These are phyloP conservation scores for Hypocreales sp. DNA, from an alignment of 2,329 filamentous ascomycete genomes.

Conservation along the genomic window DNA sequence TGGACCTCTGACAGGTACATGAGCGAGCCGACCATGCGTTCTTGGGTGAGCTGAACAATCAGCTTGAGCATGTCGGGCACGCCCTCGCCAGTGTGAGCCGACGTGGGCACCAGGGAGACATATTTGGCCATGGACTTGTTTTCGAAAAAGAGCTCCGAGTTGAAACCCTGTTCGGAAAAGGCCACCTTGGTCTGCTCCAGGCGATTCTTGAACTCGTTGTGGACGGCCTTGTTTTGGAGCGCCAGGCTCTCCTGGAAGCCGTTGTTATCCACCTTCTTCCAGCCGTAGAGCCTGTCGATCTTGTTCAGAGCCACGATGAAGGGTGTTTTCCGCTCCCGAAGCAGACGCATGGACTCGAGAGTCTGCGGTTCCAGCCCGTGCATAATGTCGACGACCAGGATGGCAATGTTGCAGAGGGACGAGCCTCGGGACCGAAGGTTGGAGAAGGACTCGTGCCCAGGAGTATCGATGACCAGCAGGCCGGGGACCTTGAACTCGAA, in stretches of 20 bases:
- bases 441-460: constrained; percentile 99
- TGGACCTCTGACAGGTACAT: constrained; percentile 99
- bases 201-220: constrained; percentile 86
- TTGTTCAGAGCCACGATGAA: constrained; percentile 99
- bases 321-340: constrained; percentile 86
- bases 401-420: constrained; percentile 97
- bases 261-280: constrained; percentile 98
- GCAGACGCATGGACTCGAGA: constrained; percentile 87
- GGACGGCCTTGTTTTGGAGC: constrained; percentile 81
- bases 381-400: constrained; percentile 98
- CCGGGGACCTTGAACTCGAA: constrained; percentile 98
- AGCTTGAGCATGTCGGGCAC: constrained; percentile 98
- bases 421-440: constrained; percentile 94
- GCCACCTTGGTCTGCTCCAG: constrained; percentile 84
- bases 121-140: constrained; percentile 94
- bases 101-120: constrained; percentile 94
- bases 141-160: constrained; percentile 90
- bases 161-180: constrained; percentile 94
- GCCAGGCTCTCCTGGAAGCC: constrained; percentile 87
- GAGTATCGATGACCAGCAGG: constrained; percentile 92
- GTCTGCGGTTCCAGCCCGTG: constrained; percentile 97
- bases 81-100: constrained; percentile 96
- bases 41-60: constrained; percentile 79
- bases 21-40: constrained; percentile 89
- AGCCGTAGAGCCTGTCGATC: constrained; percentile 97